Evolutionary conservation across 78 protist genomes (phyloP), one percentile per base, ranked within the genome.

Genomic region (Polysphondylium violaceum): DNA sequence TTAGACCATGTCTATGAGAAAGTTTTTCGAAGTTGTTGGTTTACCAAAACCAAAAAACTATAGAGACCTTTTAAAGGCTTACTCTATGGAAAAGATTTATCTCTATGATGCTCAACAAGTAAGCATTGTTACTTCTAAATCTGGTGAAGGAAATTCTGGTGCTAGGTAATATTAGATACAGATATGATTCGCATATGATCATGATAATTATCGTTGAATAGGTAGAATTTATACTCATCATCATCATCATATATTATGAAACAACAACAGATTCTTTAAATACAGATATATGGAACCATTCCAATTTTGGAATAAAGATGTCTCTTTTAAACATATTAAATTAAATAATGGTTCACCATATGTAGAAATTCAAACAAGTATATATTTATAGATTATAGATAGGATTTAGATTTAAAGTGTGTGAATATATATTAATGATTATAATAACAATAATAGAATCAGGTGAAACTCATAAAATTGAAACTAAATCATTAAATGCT

Each of bases 241-340:
- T 27, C 3, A 16, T 27, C 23, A n/a, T 5, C 3, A 29, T n/a
- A 60, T 16, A 16, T 12, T 60, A 60, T 27, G 14, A 3, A 27
- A 12, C 4, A 60, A 29, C 12, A 29, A 27, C 31, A 83, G 90
- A 83, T 7, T n/a, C 23, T 83, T 83, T 60, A 83, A 83, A 43
- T 69, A 83, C 40, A 27, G n/a, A 56, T 83, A 55, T 27, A 69
- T 83, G 33, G 90, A 83, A 59, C 90, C 90, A 83, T 67, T 83
- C 31, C 21, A 7, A 83, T 83, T 63, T 56, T 83, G 90, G 90
- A 83, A 83, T 69, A 67, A 53, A 36, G 77, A 67, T 44, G n/a
- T 83, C 31, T 5, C 2, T 23, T 2, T 83, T 69, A 65, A 56
- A 69, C 55, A 67, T 17, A 41, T 40, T 11, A 83, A 83, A 74